Evolutionary conservation across 1,139 yeast species (phyloP).

Genomic region (Saccharomyces hybrid): DNA sequence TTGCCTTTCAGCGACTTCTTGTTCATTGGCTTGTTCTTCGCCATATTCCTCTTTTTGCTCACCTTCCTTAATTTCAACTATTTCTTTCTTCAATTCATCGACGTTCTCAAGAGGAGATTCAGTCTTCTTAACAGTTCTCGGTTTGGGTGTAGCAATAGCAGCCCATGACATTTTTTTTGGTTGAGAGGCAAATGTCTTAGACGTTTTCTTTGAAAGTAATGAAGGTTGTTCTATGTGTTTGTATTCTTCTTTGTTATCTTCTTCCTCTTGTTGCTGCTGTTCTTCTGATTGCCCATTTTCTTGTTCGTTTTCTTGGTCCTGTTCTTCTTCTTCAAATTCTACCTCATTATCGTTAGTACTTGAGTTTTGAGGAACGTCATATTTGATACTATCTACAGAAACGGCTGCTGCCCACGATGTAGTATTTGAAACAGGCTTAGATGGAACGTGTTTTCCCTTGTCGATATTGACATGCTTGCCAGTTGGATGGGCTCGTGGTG

Average conservation of each 20-base stretch:
- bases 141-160: conserved; percentile 35
- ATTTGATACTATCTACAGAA: conserved; percentile 2
- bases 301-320: conserved; percentile 1
- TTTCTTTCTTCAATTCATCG: conserved; percentile 8
- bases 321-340: conserved; percentile 2
- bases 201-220: not conserved
- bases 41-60: conserved; percentile 3
- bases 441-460: conserved; percentile 19
- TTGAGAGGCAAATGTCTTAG: conserved; percentile 6
- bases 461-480: conserved; percentile 29
- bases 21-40: conserved; percentile 6
- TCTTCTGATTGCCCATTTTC: not conserved
- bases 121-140: conserved; percentile 21
- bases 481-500: conserved; percentile 23
- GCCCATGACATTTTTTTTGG: conserved; percentile 37
- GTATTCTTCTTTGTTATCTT: not conserved
- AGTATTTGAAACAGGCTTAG: conserved; percentile 5
- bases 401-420: conserved; percentile 10
- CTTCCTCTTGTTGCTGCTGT: not conserved
- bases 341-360: not conserved
- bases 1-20: conserved; percentile 10
- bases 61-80: not conserved
- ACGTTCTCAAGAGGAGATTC: conserved; percentile 4
- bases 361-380: not conserved
- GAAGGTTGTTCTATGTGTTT: not conserved